Conservation (phyloP, 1,284 basidiomycete genomes). For the Irpex lacteus region DNA sequence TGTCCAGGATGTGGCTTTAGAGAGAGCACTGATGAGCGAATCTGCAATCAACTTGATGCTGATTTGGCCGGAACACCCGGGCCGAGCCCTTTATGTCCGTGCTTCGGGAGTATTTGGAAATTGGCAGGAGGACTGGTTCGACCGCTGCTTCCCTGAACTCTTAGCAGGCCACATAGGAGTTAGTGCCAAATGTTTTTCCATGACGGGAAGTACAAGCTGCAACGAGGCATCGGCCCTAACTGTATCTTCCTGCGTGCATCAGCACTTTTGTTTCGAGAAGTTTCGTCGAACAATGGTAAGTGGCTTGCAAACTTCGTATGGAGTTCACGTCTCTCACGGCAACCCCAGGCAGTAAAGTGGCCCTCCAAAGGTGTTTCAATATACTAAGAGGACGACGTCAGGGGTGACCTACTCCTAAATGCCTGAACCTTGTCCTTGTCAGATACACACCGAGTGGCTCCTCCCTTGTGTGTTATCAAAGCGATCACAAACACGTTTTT, state of each 20-base stretch:
- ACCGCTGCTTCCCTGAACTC: not conserved
- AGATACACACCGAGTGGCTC: not conserved
- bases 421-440: not conserved
- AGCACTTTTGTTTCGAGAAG: not conserved
- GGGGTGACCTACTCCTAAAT: not conserved
- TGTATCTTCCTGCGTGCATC: not conserved
- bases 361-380: not conserved
- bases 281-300: not conserved
- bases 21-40: not conserved
- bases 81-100: not conserved
- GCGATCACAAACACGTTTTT: not conserved
- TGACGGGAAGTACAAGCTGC: not conserved
- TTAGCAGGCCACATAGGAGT: not conserved
- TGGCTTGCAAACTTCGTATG: not conserved
- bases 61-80: not conserved
- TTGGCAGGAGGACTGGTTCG: not conserved
- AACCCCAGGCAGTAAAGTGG: not conserved
- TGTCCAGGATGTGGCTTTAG: not conserved
- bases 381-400: not conserved
- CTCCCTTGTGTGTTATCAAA: not conserved
- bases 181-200: not conserved
- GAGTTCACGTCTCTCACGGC: not conserved
- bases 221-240: not conserved
- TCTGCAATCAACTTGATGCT: not conserved
- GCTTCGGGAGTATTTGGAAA: not conserved